phyloP scores from a whole-genome alignment of 2,329 filamentous ascomycete genomes.

The Aschersonia sp. region DNA sequence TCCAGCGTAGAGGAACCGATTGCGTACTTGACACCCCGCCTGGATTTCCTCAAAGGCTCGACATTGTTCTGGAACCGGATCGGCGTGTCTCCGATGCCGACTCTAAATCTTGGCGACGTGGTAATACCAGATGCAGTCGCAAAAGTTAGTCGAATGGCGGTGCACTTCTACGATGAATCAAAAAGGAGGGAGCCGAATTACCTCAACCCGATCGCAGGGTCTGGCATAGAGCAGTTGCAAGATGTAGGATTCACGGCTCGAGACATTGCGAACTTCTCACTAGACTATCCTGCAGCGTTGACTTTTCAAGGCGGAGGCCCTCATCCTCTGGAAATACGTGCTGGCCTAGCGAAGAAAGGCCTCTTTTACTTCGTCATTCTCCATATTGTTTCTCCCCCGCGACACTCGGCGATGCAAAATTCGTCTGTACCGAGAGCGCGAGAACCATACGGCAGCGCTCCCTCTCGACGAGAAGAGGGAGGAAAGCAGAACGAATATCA shows the following conservation, averaged over 20 bases:
- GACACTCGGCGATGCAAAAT: slow-evolving; percentile 28
- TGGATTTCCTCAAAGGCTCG: slow-evolving; percentile 43
- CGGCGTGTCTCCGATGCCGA: slow-evolving; percentile 30
- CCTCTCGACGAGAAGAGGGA: slow-evolving; percentile 16
- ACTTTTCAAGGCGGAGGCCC: neutral
- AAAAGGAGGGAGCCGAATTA: slow-evolving; percentile 44
- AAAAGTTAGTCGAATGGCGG: slow-evolving; percentile 33
- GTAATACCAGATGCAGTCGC: slow-evolving; percentile 34
- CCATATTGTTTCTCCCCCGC: slow-evolving; percentile 22
- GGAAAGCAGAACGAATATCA: slow-evolving; percentile 24
- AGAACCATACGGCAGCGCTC: slow-evolving; percentile 27
- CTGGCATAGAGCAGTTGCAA: slow-evolving; percentile 39
- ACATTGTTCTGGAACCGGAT: slow-evolving; percentile 39
- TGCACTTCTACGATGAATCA: slow-evolving; percentile 41
- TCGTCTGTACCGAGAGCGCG: slow-evolving; percentile 26
- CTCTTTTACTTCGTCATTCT: slow-evolving; percentile 49
- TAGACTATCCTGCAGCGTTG: slow-evolving; percentile 39
- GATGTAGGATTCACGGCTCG: slow-evolving; percentile 37
- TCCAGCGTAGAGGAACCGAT: slow-evolving; percentile 30
- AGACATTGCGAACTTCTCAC: slow-evolving; percentile 33
- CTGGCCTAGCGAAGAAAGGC: slow-evolving; percentile 44
- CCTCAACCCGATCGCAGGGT: slow-evolving; percentile 46
- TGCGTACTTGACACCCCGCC: slow-evolving; percentile 42
- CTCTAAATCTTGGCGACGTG: slow-evolving; percentile 39
- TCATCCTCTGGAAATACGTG: slow-evolving; percentile 17